Conservation (phyloP, 2,329 filamentous ascomycete genomes). For the Beauveria pseudobassiana region DNA sequence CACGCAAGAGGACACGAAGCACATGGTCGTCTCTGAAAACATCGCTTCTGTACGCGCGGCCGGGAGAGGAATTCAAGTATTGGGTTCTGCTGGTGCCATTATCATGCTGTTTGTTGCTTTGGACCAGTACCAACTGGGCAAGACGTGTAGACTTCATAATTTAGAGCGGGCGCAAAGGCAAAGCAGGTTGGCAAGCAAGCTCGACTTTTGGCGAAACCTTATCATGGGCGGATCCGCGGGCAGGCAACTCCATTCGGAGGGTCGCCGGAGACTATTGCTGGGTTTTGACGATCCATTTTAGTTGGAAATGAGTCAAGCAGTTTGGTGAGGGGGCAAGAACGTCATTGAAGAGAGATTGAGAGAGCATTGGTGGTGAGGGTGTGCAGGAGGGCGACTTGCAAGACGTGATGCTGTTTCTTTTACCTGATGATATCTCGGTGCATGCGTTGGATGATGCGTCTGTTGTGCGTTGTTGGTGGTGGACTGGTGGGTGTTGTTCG, state of each 20-base stretch:
- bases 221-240: constrained; percentile 7
- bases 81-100: background rate
- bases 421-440: no score
- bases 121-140: background rate
- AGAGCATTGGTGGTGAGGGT: no score
- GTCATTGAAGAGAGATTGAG: background rate
- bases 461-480: background rate
- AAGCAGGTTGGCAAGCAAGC: no score
- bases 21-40: no score
- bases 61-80: background rate
- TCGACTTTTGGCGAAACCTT: background rate
- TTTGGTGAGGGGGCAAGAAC: background rate
- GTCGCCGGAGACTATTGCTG: background rate
- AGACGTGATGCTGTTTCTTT: no score
- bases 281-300: background rate
- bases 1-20: no score
- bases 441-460: background rate
- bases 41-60: no score
- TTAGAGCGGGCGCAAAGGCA: background rate
- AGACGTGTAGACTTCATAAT: background rate
- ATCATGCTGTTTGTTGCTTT: background rate
- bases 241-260: background rate
- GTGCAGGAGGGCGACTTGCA: no score
- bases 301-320: background rate
- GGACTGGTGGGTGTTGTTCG: background rate